Evolutionary conservation across 2,329 filamentous ascomycete genomes (phyloP).

Genomic region (Orbilia ellipsospora): DNA sequence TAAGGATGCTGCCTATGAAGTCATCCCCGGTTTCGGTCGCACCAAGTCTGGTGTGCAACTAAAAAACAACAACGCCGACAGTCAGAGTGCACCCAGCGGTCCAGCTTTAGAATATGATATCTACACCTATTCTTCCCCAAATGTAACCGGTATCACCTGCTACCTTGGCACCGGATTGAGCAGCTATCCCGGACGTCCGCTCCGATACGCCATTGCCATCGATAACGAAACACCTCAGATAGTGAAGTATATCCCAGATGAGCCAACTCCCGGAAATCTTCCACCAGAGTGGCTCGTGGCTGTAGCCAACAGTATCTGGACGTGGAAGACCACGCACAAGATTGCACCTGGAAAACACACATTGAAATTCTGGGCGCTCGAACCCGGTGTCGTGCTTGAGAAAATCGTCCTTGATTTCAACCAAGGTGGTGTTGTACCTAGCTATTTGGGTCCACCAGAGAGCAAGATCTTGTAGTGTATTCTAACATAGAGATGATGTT

Average conservation of each 20-base stretch:
- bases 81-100: conserved; percentile 65
- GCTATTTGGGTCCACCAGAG: conserved; percentile 62
- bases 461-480: conserved; percentile 58
- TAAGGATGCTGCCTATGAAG: conserved; percentile 63
- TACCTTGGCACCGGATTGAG: conserved; percentile 67
- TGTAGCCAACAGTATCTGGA: conserved; percentile 68
- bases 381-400: conserved; percentile 64
- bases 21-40: conserved; percentile 67
- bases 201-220: conserved; percentile 67
- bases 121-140: conserved; percentile 70
- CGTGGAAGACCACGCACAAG: conserved; percentile 63
- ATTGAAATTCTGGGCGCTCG: conserved; percentile 65
- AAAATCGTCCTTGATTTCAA: conserved; percentile 60
- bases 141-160: conserved; percentile 65
- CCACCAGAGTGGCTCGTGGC: conserved; percentile 67
- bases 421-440: conserved; percentile 60
- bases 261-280: conserved; percentile 61
- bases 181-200: conserved; percentile 66
- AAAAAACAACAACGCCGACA: conserved; percentile 67
- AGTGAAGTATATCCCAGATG: conserved; percentile 64
- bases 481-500: neutral
- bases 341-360: conserved; percentile 63
- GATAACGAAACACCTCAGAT: conserved; percentile 63
- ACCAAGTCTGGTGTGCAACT: conserved; percentile 71
- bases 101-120: conserved; percentile 72